Percentiles rank a stretch among this genome's conserved stretches.
Conservation (phyloP, 2,329 filamentous ascomycete genomes). For the Aureobasidium sp. region DNA sequence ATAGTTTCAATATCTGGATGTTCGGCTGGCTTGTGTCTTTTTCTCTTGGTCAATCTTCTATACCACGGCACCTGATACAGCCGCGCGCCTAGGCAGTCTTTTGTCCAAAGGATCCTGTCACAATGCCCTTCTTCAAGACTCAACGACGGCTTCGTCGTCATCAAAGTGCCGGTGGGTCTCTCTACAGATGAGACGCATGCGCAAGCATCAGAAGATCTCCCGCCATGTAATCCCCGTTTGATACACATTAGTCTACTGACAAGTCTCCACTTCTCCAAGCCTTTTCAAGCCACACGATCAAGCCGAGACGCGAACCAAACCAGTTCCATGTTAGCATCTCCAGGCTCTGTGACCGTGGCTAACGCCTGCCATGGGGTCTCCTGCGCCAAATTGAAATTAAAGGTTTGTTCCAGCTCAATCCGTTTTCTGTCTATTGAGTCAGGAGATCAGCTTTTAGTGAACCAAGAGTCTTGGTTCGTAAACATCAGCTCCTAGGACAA, state of each 20-base stretch:
- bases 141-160: neutral
- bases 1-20: neutral
- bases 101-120: neutral
- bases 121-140: neutral
- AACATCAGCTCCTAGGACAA: neutral
- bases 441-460: neutral
- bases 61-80: neutral
- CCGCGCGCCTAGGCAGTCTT: neutral
- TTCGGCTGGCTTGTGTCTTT: neutral
- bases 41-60: neutral
- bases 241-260: slow-evolving; percentile 7
- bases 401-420: neutral
- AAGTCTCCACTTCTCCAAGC: slow-evolving; percentile 9
- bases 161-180: neutral
- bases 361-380: slow-evolving; percentile 5
- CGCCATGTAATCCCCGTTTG: slow-evolving; percentile 9
- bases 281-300: slow-evolving; percentile 10
- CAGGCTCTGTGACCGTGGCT: neutral
- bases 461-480: neutral
- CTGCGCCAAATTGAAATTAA: slow-evolving; percentile 3
- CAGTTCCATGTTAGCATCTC: neutral
- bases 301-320: slow-evolving; percentile 7
- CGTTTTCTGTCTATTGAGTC: neutral
- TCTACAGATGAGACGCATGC: slow-evolving; percentile 1
- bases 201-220: slow-evolving; percentile 10